A percentile compares a stretch with the other conserved stretches of the same genome.
Conservation (phyloP, 2,329 filamentous ascomycete species). For the Penicillium sp. region DNA sequence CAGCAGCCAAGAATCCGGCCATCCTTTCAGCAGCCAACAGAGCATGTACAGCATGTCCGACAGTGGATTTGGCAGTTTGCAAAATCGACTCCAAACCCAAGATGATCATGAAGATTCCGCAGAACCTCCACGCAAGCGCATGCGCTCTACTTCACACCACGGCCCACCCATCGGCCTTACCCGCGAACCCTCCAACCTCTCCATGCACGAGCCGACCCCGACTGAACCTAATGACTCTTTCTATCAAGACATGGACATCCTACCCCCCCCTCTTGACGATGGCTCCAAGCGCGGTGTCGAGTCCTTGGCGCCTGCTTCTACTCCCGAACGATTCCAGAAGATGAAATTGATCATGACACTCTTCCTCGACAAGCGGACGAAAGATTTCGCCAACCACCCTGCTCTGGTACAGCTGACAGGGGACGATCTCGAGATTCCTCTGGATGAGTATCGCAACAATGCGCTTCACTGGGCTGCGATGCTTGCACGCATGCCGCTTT, state of each 20-base stretch:
- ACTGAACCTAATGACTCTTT: slow-evolving; percentile 51
- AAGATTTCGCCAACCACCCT: slow-evolving; percentile 73
- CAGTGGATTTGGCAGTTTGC: slow-evolving; percentile 69
- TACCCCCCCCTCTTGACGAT: slow-evolving; percentile 30
- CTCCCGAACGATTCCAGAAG: slow-evolving; percentile 72
- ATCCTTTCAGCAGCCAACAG: slow-evolving; percentile 78
- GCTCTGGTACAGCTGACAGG: slow-evolving; percentile 74
- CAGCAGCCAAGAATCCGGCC: slow-evolving; percentile 63
- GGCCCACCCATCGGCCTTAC: slow-evolving; percentile 37
- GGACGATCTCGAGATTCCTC: slow-evolving; percentile 84
- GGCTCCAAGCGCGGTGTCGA: slow-evolving; percentile 38
- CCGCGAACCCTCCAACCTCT: slow-evolving; percentile 34
- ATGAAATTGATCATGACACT: slow-evolving; percentile 79
- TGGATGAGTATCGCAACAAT: slow-evolving; percentile 82
- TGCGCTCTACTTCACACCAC: slow-evolving; percentile 59
- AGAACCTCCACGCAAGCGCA: slow-evolving; percentile 81
- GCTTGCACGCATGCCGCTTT: slow-evolving; percentile 77
- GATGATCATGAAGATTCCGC: slow-evolving; percentile 56
- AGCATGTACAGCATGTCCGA: slow-evolving; percentile 73
- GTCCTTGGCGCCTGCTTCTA: slow-evolving; percentile 53
- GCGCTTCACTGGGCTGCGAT: slow-evolving; percentile 96
- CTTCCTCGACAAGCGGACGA: slow-evolving; percentile 72
- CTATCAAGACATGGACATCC: slow-evolving; percentile 43
- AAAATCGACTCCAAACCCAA: slow-evolving; percentile 46
- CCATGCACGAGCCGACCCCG: slow-evolving; percentile 44